Evolutionary conservation across 2,329 filamentous ascomycete species (phyloP), one percentile per base, ranked within the genome.

Genomic region (Akanthomyces uredinophilus): DNA sequence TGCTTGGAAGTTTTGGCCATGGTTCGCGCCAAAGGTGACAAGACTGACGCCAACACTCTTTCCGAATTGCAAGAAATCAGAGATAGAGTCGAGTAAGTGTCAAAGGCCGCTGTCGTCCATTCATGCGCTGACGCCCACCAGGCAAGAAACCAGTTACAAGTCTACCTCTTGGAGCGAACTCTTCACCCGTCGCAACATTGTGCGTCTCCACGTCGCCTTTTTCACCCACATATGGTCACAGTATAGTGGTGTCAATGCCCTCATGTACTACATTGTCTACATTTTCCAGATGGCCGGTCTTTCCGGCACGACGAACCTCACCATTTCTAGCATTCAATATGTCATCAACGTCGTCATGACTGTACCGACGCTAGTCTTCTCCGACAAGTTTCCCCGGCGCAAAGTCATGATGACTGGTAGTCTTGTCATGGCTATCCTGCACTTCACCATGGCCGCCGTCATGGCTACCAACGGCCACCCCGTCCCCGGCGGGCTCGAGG

Each of bases 321-420:
- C 80, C 65, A 80, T 79, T 1, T 78, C 80, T 1, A 78, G 77
- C 18, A 77, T 83, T 37, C 79, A 83, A 68, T 83, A 82, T 63
- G 79, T 79, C 16, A 75, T 83, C 50, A 81, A 81, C 67, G 73
- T 81, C 43, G 71, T 77, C 41, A 81, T 79, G 37, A 82, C 79
- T 1, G 73, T 77, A 3, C 65, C 77, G 55, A 79, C 80, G 68
- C 78, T 83, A 61, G 75, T 80, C 35, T 78, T 78, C 64, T 81
- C 83, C 55, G 81, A 83, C 64, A 75, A 71, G 18, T 77, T 79
- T n/a, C 86, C 86, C 32, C 80, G 86, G 63, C 86, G 86, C 63
- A 82, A 83, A 65, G 76, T 88, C 54, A 81, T 89, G 65, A 83
- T 88, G 63, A 75, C 79, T n/a, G 86, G 86, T 67, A 83, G 78